Percentiles rank a stretch among this genome's conserved stretches.
These are phyloP conservation scores for Huntiella bhutanensis DNA, from an alignment of 2,329 filamentous ascomycete species.

Conservation along the genomic window DNA sequence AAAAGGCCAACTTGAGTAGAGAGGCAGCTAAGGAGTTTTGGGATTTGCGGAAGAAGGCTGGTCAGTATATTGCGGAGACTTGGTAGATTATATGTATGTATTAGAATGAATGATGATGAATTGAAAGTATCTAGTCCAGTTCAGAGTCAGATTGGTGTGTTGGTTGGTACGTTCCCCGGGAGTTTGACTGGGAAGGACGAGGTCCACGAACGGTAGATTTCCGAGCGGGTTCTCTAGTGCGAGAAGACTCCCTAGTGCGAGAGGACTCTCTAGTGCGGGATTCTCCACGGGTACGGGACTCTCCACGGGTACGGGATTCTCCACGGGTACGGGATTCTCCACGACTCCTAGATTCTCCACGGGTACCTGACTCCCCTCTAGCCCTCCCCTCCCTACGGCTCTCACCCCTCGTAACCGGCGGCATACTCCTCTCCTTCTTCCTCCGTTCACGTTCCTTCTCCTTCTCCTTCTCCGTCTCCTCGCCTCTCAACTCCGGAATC, in stretches of 20 bases:
- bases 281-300: background rate
- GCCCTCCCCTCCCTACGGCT: slow-evolving; percentile 12
- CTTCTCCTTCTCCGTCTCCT: too few species aligned
- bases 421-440: slow-evolving; percentile 13
- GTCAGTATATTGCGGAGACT: slow-evolving; percentile 84
- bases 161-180: too few species aligned
- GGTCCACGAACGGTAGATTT: too few species aligned
- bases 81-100: slow-evolving; percentile 25
- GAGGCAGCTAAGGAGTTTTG: slow-evolving; percentile 78
- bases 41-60: slow-evolving; percentile 75
- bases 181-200: too few species aligned
- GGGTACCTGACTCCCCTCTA: slow-evolving; percentile 5
- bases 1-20: slow-evolving; percentile 68
- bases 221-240: too few species aligned
- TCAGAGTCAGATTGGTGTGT: too few species aligned
- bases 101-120: background rate
- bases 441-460: too few species aligned
- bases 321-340: slow-evolving; percentile 4
- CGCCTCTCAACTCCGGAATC: slow-evolving; percentile 28
- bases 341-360: slow-evolving; percentile 5
- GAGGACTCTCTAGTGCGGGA: background rate
- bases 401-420: slow-evolving; percentile 14
- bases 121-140: too few species aligned
- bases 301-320: slow-evolving; percentile 1
- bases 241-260: background rate